These are phyloP conservation scores for Immersiella caudata DNA, from an alignment of 495 filamentous ascomycete genomes.

Conservation along the genomic window DNA sequence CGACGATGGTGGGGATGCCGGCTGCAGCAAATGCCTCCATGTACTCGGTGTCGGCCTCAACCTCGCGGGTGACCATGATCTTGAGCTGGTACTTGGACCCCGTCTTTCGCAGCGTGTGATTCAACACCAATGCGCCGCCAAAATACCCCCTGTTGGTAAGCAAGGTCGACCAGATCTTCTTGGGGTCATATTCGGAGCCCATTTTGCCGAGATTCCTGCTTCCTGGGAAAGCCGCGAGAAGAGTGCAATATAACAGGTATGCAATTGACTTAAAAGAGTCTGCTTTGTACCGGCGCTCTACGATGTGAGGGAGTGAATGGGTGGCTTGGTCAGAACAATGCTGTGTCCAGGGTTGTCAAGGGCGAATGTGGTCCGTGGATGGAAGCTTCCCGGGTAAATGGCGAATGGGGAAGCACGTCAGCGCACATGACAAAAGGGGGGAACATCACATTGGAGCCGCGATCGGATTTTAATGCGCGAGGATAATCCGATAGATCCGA, in stretches of 20 bases:
- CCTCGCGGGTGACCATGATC: slow-evolving; percentile 45
- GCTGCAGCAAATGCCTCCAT: slow-evolving; percentile 46
- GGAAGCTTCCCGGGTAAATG: background rate
- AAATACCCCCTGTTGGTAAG: slow-evolving; percentile 45
- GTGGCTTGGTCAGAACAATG: background rate
- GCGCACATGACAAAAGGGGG: slow-evolving; percentile 20
- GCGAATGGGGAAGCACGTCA: slow-evolving; percentile 20
- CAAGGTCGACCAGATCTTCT: slow-evolving; percentile 48
- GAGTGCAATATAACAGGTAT: background rate
- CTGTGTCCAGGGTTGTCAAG: background rate
- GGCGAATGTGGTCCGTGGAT: background rate
- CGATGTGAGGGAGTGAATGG: background rate
- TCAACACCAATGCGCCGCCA: slow-evolving; percentile 42
- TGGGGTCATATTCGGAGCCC: slow-evolving; percentile 14
- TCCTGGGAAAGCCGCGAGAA: background rate
- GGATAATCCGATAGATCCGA: background rate
- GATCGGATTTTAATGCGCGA: slow-evolving; percentile 8
- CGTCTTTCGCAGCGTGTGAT: slow-evolving; percentile 41
- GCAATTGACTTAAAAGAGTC: background rate
- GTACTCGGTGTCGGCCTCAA: slow-evolving; percentile 43
- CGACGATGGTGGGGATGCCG: slow-evolving; percentile 44
- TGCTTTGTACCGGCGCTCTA: background rate
- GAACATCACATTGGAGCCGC: slow-evolving; percentile 7
- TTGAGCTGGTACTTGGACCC: slow-evolving; percentile 43
- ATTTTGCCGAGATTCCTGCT: background rate